phyloP scores from a whole-genome alignment of 2,329 filamentous ascomycete genomes.

The Aspergillus sp. region DNA sequence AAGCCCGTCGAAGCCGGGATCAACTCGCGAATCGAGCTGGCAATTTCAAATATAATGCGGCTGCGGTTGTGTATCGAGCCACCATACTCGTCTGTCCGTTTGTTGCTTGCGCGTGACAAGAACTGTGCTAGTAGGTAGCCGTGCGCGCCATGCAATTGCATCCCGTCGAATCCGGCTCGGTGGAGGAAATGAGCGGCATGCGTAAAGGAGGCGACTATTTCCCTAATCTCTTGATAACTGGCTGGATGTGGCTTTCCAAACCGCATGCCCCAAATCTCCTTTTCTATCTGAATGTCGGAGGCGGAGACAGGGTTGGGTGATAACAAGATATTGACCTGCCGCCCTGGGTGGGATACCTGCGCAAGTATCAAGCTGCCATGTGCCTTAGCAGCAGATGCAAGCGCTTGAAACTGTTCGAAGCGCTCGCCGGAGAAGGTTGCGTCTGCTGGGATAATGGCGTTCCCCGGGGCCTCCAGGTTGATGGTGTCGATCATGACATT shows the following conservation, averaged over 20 bases:
- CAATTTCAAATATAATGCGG: constrained; percentile 61
- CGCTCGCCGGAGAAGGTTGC: constrained; percentile 54
- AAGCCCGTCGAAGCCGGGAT: constrained; percentile 35
- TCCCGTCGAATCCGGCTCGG: constrained; percentile 60
- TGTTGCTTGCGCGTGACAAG: constrained; percentile 51
- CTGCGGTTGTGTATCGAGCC: constrained; percentile 65
- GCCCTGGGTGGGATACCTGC: constrained; percentile 63
- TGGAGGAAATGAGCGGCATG: constrained; percentile 62
- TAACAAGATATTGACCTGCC: constrained; percentile 50
- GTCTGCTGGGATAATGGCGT: constrained; percentile 58
- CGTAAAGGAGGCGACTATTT: constrained; percentile 60
- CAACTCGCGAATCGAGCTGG: constrained; percentile 46
- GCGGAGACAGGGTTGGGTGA: constrained; percentile 51
- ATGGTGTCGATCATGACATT: constrained; percentile 65
- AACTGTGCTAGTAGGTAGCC: constrained; percentile 61
- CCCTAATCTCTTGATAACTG: constrained; percentile 40
- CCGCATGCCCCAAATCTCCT: constrained; percentile 28
- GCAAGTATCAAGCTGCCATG: constrained; percentile 59
- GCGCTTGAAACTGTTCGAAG: constrained; percentile 58
- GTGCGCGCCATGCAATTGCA: constrained; percentile 54
- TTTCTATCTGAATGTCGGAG: constrained; percentile 46
- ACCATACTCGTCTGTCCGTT: constrained; percentile 64
- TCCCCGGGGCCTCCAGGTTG: constrained; percentile 56
- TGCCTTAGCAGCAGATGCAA: constrained; percentile 56
- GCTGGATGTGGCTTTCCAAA: constrained; percentile 37